Conservation (phyloP, 2,329 filamentous ascomycete genomes). For the Colletotrichum australisinense region DNA sequence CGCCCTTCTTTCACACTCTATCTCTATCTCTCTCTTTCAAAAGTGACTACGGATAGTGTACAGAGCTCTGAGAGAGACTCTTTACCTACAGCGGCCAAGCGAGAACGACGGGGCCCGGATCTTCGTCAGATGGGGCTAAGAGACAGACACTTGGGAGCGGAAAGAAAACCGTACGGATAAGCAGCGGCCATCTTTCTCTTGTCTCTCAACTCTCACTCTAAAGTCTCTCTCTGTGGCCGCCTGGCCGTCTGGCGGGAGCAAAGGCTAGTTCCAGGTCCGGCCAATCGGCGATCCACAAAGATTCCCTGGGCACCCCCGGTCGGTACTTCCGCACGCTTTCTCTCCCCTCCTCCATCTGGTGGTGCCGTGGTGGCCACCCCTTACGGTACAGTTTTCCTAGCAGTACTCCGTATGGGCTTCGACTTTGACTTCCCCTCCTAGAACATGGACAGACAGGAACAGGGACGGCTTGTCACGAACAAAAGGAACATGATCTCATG, state of each 20-base stretch:
- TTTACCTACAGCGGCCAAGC: no score
- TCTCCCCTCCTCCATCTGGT: not conserved
- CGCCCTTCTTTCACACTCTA: no score
- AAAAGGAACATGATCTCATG: constrained; percentile 1
- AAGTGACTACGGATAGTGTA: no score
- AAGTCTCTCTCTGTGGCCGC: no score
- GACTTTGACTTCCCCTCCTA: not conserved
- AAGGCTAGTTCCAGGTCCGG: constrained; percentile 22
- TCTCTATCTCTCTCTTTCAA: no score
- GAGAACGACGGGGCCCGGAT: no score
- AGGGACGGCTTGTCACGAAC: no score
- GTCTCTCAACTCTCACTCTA: no score
- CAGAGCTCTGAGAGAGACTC: no score
- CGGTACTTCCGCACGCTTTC: constrained; percentile 14
- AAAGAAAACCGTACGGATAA: not conserved
- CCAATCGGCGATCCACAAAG: constrained; percentile 29
- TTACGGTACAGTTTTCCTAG: not conserved
- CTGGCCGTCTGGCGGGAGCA: no score
- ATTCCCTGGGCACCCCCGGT: constrained; percentile 16
- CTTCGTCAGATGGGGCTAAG: no score
- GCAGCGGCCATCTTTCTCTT: not conserved
- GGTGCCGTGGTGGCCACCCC: no score
- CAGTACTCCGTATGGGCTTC: not conserved
- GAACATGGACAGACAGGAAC: not conserved
- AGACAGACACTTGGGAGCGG: not conserved